Conservation (phyloP, 2,329 filamentous ascomycete genomes). For the Alternaria tenuissima region DNA sequence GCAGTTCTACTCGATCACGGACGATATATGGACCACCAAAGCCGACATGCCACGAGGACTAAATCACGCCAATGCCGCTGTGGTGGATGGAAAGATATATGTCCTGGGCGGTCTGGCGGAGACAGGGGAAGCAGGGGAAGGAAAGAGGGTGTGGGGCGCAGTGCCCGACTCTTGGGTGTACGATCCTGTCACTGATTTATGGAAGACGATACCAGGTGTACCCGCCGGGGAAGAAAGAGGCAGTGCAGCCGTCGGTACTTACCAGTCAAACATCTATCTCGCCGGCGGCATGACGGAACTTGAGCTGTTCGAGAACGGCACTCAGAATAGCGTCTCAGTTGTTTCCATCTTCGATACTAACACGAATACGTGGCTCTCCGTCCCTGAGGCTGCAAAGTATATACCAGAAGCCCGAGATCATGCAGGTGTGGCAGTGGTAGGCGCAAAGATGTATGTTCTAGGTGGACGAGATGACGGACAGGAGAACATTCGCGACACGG, state of each 20-base stretch:
- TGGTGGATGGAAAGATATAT: constrained; percentile 32
- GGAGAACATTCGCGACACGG: constrained; percentile 27
- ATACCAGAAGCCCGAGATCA: constrained; percentile 36
- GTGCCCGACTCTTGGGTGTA: constrained; percentile 27
- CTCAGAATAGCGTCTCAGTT: constrained; percentile 17
- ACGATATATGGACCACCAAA: constrained; percentile 28
- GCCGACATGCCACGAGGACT: constrained; percentile 27
- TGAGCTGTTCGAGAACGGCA: constrained; percentile 9
- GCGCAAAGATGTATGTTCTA: constrained; percentile 34
- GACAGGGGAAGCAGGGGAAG: background rate
- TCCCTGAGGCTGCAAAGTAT: constrained; percentile 16
- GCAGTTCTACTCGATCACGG: constrained; percentile 29
- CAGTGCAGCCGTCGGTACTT: constrained; percentile 31
- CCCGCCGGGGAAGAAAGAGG: constrained; percentile 23
- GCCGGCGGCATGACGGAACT: constrained; percentile 31
- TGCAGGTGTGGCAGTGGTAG: constrained; percentile 34
- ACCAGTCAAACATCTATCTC: constrained; percentile 27
- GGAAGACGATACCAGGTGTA: constrained; percentile 13
- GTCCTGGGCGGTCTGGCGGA: constrained; percentile 33
- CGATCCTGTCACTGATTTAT: constrained; percentile 18
- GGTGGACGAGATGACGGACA: constrained; percentile 29
- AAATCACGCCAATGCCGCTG: constrained; percentile 38
- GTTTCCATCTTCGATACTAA: constrained; percentile 31
- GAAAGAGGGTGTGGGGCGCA: constrained; percentile 18
- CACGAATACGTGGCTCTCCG: constrained; percentile 17